Evolutionary conservation across 2,329 filamentous ascomycete genomes (phyloP), one percentile per base, ranked within the genome.

Genomic region (Venturia pyrina): DNA sequence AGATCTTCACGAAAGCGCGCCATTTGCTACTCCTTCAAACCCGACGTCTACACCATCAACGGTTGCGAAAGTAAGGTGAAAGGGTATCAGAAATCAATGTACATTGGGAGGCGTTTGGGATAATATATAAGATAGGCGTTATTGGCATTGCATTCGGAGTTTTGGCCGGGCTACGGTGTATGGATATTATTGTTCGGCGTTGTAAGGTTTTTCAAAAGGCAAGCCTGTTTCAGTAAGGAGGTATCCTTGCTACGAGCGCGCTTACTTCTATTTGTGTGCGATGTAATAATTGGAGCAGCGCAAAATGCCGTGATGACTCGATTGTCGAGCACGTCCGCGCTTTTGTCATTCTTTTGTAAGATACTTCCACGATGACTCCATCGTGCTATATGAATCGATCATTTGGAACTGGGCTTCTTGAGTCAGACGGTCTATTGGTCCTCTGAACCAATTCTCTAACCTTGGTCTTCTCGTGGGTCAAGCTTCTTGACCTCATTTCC

Each of bases 1-100:
- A 74, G 91, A 97, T 76, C 78, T 97, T 71, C 86, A 88, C 69
- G 90, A 90, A 74, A 89, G 86, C 70, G 87, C 89, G 60, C 89
- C 91, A 0, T 91, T 91, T 78, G 87, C 53, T 8, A n/a, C 53
- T 1, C 53, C 28, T 11, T 37, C 53, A 2, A 59, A 34, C 1
- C 32, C 53, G 17, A 37, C 53, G 3, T 17, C 53, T 1, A 37
- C 53, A 8, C 53, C 53, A 5, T 59, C 53, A 1, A 59, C 53
- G 6, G 28, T 59, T n/a, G 53, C 53, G 17, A 59, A 37, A 37
- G 53, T 59, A 32, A 59, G 53, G 7, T 59, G 17, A 59, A 53
- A 10, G n/a, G 28, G n/a, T 6, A 50, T 2, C 3, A 53, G 21
- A 15, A 24, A 5, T 28, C 21, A 15, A 15, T 28, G 11, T 3